Percentiles rank a stretch among this genome's conserved stretches.
Evolutionary conservation across 345 rosid species (phyloP).

Genomic region (Eucalyptus viminalis): DNA sequence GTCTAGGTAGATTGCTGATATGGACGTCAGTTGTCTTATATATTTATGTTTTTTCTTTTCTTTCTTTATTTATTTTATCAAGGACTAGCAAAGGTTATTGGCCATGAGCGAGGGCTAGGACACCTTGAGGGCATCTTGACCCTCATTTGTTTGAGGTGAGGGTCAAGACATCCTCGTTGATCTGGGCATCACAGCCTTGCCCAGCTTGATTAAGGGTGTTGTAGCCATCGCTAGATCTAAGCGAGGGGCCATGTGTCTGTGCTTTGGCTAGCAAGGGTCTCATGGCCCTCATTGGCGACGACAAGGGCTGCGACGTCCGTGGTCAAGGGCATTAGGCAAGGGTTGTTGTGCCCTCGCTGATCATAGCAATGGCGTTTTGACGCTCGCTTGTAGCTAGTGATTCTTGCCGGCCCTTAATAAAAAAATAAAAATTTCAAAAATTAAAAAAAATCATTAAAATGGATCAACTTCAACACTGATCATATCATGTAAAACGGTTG

Average conservation of each 20-base stretch:
- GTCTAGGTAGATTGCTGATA: fast-evolving
- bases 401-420: no score
- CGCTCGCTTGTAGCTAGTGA: background rate
- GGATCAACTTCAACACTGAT: background rate
- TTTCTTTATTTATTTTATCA: no score
- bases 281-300: background rate
- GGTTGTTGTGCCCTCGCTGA: no score
- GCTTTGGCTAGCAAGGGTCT: background rate
- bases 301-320: fast-evolving
- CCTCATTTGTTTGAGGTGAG: no score
- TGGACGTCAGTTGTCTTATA: fast-evolving
- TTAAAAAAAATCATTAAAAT: background rate
- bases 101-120: background rate
- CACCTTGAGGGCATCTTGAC: no score
- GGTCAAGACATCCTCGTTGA: no score
- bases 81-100: background rate
- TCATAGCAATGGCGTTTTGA: background rate
- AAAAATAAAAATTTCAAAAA: no score
- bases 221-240: no score
- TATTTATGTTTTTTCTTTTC: no score
- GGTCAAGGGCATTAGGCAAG: no score
- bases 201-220: no score
- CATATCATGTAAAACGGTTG: no score
- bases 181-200: background rate
- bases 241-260: background rate